phyloP scores from a whole-genome alignment of 441 rosid species.

The Aleurites moluccanus region DNA sequence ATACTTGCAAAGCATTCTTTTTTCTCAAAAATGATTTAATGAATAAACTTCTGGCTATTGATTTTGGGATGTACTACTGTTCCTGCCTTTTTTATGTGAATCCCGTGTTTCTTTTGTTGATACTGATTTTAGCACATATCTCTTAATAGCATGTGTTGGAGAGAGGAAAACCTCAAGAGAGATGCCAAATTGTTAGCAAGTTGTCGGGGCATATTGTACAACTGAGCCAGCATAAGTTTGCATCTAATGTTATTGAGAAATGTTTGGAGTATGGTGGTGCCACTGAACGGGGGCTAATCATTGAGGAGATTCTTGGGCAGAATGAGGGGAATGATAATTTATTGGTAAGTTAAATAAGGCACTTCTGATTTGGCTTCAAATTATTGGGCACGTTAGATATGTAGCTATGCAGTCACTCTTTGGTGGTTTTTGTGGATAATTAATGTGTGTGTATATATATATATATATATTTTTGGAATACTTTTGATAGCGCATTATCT shows the following conservation, averaged over 20 bases:
- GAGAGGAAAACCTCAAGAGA: constrained; percentile 55
- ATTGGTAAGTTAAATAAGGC: constrained; percentile 41
- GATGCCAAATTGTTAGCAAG: constrained; percentile 52
- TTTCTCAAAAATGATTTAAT: neutral
- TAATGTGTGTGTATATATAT: too few species aligned
- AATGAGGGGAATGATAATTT: constrained; percentile 52
- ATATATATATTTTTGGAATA: neutral
- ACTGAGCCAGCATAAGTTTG: constrained; percentile 66
- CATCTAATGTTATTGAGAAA: constrained; percentile 71
- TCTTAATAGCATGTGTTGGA: constrained; percentile 56
- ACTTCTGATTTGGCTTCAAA: neutral
- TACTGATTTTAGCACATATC: neutral
- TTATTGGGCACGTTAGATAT: too few species aligned
- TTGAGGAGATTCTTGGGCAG: constrained; percentile 54
- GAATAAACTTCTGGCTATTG: neutral
- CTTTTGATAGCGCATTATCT: neutral
- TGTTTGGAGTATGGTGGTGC: constrained; percentile 56
- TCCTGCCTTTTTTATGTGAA: neutral
- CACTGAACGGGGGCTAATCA: constrained; percentile 48
- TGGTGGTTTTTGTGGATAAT: neutral
- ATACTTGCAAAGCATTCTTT: neutral
- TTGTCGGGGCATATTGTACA: constrained; percentile 54
- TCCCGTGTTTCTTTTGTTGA: neutral
- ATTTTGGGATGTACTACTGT: neutral
- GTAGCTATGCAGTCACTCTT: neutral